Percentiles rank a stretch among this genome's conserved stretches.
Evolutionary conservation across 257 asterid genomes (phyloP).

Genomic region (Voacanga thouarsii): DNA sequence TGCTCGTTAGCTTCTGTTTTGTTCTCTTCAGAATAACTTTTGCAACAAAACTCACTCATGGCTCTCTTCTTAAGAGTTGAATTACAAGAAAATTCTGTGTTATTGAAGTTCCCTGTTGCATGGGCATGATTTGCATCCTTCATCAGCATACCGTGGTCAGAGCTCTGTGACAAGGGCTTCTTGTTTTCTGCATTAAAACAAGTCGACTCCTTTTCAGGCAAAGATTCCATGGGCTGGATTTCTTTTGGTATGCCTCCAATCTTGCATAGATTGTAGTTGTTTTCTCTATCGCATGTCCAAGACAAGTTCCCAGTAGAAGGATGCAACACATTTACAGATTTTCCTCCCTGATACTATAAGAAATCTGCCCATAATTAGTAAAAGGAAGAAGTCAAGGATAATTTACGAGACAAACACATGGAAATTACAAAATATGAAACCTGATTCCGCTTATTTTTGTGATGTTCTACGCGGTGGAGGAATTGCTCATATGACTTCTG

Average conservation of each 20-base stretch:
- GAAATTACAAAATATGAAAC: slow-evolving; percentile 34
- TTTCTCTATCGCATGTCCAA: slow-evolving; percentile 25
- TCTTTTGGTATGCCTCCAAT: slow-evolving; percentile 14
- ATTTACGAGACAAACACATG: slow-evolving; percentile 10
- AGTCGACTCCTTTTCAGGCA: slow-evolving; percentile 20
- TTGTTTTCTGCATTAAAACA: slow-evolving; percentile 24
- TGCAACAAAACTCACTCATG: slow-evolving; percentile 17
- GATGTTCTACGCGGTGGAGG: slow-evolving; percentile 59
- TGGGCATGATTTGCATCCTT: slow-evolving; percentile 18
- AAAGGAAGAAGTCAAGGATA: slow-evolving; percentile 15
- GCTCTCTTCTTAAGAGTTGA: slow-evolving; percentile 21
- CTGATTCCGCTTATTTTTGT: slow-evolving; percentile 60
- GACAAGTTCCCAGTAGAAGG: slow-evolving; percentile 14
- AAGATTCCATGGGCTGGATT: slow-evolving; percentile 16
- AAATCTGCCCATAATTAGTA: slow-evolving; percentile 28
- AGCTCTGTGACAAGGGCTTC: slow-evolving; percentile 25
- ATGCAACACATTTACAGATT: slow-evolving; percentile 18
- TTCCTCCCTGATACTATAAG: slow-evolving; percentile 45
- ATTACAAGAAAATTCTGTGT: slow-evolving; percentile 24
- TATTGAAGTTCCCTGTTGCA: slow-evolving; percentile 4
- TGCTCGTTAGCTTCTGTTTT: slow-evolving; percentile 28
- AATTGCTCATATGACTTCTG: slow-evolving; percentile 83
- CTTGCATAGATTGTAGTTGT: slow-evolving; percentile 27
- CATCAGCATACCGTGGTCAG: slow-evolving; percentile 22
- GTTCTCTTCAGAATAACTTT: slow-evolving; percentile 13